These are phyloP conservation scores for Fusarium musae DNA, from an alignment of 2,329 filamentous ascomycete species.

Conservation along the genomic window DNA sequence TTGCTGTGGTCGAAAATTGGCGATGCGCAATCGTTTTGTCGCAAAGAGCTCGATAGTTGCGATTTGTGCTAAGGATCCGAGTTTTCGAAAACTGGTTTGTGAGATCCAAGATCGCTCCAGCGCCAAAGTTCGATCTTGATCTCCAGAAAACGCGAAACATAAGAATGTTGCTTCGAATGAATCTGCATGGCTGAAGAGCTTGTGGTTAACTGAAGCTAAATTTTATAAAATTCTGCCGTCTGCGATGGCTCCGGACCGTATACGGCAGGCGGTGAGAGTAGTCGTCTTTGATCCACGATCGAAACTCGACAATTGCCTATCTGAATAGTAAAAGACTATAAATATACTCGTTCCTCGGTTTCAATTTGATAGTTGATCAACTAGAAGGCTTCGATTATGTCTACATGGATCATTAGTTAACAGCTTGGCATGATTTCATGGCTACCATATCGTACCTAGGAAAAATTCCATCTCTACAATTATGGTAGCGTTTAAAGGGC, in stretches of 20 bases:
- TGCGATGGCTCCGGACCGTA: neutral
- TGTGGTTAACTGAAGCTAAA: slow-evolving; percentile 20
- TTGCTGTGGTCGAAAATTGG: slow-evolving; percentile 34
- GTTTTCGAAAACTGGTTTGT: slow-evolving; percentile 1
- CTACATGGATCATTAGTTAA: too few relatives aligned
- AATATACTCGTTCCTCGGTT: neutral
- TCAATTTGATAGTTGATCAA: neutral
- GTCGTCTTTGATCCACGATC: too few relatives aligned
- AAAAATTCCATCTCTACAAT: too few relatives aligned
- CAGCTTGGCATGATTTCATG: neutral
- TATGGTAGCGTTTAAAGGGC: fast-evolving
- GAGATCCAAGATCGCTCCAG: slow-evolving; percentile 10
- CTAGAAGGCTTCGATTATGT: neutral
- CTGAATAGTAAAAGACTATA: neutral
- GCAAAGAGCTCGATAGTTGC: slow-evolving; percentile 1
- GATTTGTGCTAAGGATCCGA: neutral
- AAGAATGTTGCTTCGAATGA: slow-evolving; percentile 29
- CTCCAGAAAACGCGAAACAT: slow-evolving; percentile 27
- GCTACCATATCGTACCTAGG: too few relatives aligned
- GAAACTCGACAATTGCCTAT: neutral
- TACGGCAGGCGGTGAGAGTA: slow-evolving; percentile 13
- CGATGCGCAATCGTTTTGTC: slow-evolving; percentile 11
- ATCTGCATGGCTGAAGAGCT: slow-evolving; percentile 23
- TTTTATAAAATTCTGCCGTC: slow-evolving; percentile 30
- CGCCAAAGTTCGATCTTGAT: slow-evolving; percentile 33